Evolutionary conservation across 2,329 filamentous ascomycete genomes (phyloP), one percentile per base, ranked within the genome.

Genomic region (Rasamsonia emersonii): DNA sequence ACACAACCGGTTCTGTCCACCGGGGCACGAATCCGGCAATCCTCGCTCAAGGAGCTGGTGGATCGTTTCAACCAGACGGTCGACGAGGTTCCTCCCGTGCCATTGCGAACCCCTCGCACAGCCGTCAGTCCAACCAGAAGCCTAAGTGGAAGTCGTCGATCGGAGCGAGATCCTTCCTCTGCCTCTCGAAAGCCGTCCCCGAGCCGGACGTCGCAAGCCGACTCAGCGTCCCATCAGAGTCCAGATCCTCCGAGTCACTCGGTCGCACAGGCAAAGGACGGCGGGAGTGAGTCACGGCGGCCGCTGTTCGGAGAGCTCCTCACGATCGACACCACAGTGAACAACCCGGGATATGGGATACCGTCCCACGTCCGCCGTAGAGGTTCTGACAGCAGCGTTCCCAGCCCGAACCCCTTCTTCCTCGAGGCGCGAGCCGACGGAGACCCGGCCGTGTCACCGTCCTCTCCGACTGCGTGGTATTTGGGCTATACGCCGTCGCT

Each of bases 1-100:
- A 38, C 49, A 32, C 31, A 38, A 24, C 26, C 41, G 20, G 33
- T 35, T 26, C 24, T 34, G 21, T 16, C 43, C 15, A 33, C 45
- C 17, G 36, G 40, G 15, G 35, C 38, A 18, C 51, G 53, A 47
- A 59, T 44, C 41, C 58, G 62, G 43, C 71, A 80, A 43, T 68
- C 77, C n/a, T 88, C 80, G 38, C 82, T 91, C 45, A 85, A 80
- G 59, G 83, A 91, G 51, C 67, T 91, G 40, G 78, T 83, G 48
- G 84, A 79, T 57, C 78, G 74, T 33, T 91, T 89, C 60, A 82
- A 89, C 56, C 75, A 79, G 50, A 76, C 69, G 44, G 64, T 49
- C 19, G 64, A 67, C 40, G 57, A 63, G 38, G 46, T 61, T 29
- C 60, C 56, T 15, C 65, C 64, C 4, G 37, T 64, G 9, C 65